Evolutionary conservation across 805 yeast genomes (phyloP).

Genomic region (Priceomyces melissophilus): DNA sequence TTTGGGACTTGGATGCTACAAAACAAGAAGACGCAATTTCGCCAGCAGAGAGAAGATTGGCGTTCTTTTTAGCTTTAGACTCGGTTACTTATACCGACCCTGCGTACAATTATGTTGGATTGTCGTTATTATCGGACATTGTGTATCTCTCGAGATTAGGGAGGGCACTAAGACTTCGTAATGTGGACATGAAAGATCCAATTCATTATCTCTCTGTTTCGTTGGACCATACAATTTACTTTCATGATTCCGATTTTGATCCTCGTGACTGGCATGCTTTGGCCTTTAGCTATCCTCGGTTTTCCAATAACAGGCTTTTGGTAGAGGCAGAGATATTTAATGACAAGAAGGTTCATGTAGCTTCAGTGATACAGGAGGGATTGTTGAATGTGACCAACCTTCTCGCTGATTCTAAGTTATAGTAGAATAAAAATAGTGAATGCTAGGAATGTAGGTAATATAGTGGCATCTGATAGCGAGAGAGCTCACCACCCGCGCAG

Average conservation of each 20-base stretch:
- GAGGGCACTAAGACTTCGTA: constrained; percentile 45
- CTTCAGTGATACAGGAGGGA: constrained; percentile 67
- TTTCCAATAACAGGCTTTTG: constrained; percentile 51
- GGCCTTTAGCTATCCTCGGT: constrained; percentile 45
- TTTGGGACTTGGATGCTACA: constrained; percentile 26
- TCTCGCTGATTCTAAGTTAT: constrained; percentile 13
- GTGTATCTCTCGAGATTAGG: constrained; percentile 51
- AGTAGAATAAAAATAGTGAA: neutral
- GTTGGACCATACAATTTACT: constrained; percentile 64
- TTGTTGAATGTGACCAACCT: constrained; percentile 31
- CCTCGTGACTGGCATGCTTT: constrained; percentile 51
- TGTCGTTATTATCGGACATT: constrained; percentile 60
- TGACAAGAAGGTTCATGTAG: constrained; percentile 48
- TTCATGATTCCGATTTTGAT: constrained; percentile 53
- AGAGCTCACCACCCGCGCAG: no score
- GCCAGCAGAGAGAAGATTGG: constrained; percentile 21
- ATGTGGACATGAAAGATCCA: constrained; percentile 15
- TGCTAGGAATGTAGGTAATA: no score
- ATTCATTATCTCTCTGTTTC: constrained; percentile 50
- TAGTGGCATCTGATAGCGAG: no score
- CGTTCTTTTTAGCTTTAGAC: constrained; percentile 24
- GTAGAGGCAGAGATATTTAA: constrained; percentile 58
- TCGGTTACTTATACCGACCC: constrained; percentile 13
- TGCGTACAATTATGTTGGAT: constrained; percentile 46
- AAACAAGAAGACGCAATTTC: constrained; percentile 19